Evolutionary conservation across 768 basidiomycete genomes (phyloP), one percentile per base, ranked within the genome.

Genomic region (Leucosporidium yakuticum): DNA sequence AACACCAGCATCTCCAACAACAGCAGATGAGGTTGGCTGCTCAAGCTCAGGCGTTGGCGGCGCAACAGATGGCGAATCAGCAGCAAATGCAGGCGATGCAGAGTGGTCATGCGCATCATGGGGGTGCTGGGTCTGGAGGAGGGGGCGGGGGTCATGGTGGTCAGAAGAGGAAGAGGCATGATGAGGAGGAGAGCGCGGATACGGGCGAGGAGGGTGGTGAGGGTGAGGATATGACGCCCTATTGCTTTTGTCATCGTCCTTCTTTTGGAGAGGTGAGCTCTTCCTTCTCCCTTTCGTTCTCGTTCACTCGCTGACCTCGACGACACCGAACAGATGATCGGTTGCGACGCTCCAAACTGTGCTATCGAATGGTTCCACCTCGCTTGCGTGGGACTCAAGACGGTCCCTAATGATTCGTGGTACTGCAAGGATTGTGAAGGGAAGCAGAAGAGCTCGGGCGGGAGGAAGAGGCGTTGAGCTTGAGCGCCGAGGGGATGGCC

Each of bases 141-240:
- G 17, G 29, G 9, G 55, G 27, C 9, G 50, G 29, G 4, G n/a
- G 53, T 17, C 49, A 59, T 21, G 29, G 51, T 1, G 25, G 51
- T 23, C 39, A 62, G 55, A 79, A 81, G 21, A 81, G 83, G 60
- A 83, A 78, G 71, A 79, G 79, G 65, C 76, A 74, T 49, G 80
- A 68, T 23, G 73, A 80, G 62, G 66, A 64, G 39, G 74, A 76
- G 58, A 76, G 78, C 44, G 74, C 76, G 15, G 76, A 77, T 63
- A 72, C 69, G 68, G 76, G 66, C 27, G 76, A 69, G 57, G 75
- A 74, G 51, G 69, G 60, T 25, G 64, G 53, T 49, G 69, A 67
- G 25, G 64, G 58, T 5, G 69, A 73, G 50, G 69, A 73, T 63
- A 1, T 60, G 54, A 70, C 73, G 55, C 73, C 69, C 58, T 73